Evolutionary conservation across 2,329 filamentous ascomycete species (phyloP).

Genomic region (Apiospora koreana): DNA sequence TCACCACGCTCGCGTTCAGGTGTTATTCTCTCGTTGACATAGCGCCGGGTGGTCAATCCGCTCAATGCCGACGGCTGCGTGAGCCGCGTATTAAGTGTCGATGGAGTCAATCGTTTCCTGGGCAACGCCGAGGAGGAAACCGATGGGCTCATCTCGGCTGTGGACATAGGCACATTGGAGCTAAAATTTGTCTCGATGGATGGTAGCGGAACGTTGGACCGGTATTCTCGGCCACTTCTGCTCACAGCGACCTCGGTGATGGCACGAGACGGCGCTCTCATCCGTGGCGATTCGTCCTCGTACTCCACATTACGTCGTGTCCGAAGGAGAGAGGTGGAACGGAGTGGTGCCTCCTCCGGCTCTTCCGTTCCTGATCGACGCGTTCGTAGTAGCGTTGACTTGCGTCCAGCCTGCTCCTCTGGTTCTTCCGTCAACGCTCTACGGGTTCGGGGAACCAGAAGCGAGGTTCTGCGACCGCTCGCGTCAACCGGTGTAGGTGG

Average conservation of each 20-base stretch:
- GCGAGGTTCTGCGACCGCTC: conserved; percentile 53
- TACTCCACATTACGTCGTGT: conserved; percentile 38
- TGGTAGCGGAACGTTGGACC: conserved; percentile 36
- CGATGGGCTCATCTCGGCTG: conserved; percentile 15
- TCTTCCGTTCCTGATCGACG: conserved; percentile 50
- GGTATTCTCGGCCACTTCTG: conserved; percentile 41
- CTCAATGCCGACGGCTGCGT: conserved; percentile 40
- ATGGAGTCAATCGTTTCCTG: conserved; percentile 53
- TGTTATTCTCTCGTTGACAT: conserved; percentile 48
- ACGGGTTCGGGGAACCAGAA: conserved; percentile 47
- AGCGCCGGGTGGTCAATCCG: conserved; percentile 42
- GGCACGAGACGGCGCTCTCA: conserved; percentile 60
- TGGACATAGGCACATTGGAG: background rate
- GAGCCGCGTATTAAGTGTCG: conserved; percentile 50
- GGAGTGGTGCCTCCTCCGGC: conserved; percentile 42
- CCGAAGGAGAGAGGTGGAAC: conserved; percentile 43
- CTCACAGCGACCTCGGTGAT: conserved; percentile 53
- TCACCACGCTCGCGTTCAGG: conserved; percentile 32
- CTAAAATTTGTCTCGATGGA: conserved; percentile 28
- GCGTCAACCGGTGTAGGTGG: conserved; percentile 43
- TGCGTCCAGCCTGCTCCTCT: conserved; percentile 45
- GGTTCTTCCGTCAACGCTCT: conserved; percentile 52
- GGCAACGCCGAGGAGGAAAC: conserved; percentile 51
- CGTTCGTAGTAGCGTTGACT: conserved; percentile 48
- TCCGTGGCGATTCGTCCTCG: conserved; percentile 47